Base-by-base conservation (phyloP, 306 rosid genomes). In the Neltuma alba region DNA sequence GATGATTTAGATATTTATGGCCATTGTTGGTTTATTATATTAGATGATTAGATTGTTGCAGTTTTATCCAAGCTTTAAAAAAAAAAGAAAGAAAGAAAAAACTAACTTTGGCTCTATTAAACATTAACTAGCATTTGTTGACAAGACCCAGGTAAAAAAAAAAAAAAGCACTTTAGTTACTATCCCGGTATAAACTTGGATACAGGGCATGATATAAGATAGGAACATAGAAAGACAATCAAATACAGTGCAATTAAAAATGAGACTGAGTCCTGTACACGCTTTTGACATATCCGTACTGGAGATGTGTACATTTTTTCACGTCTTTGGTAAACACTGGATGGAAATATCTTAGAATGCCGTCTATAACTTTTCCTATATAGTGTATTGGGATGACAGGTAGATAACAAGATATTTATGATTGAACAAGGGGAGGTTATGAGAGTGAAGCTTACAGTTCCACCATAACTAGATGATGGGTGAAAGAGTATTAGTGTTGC, bases 391-490 rank as follows among this genome's bases (percentile, higher is more conserved):
- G 76, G 65, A 75, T 40, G 36, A 48, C 23, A 75, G 60, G 58
- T 20, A 40, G 61, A 14, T 45, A 50, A 63, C 33, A 64, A 9
- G 47, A 75, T 69, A 74, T 77, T 63, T 48, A 72, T n/a, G 47
- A 70, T 77, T 64, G 13, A 76, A 76, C 36, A 76, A 60, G 34
- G 20, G 25, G 25, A 42, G 62, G 37, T 50, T 81, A 62, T 30
- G 50, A 67, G 70, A 72, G 45, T 23, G 8, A 20, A 80, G 50
- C 52, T 50, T 38, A 58, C 65, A 41, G 74, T 62, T 78, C 25
- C 73, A 55, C 64, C 54, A 74, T 74, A 64, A 61, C 70, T 69
- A 61, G 81, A 80, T 55, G 69, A 86, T 86, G 89, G 85, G 9
- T 62, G 78, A 83, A 70, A 74, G 54, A 63, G 8, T 37, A 36